These are phyloP conservation scores for Crataegus laevigata DNA, from an alignment of 306 rosid genomes.

Conservation along the genomic window DNA sequence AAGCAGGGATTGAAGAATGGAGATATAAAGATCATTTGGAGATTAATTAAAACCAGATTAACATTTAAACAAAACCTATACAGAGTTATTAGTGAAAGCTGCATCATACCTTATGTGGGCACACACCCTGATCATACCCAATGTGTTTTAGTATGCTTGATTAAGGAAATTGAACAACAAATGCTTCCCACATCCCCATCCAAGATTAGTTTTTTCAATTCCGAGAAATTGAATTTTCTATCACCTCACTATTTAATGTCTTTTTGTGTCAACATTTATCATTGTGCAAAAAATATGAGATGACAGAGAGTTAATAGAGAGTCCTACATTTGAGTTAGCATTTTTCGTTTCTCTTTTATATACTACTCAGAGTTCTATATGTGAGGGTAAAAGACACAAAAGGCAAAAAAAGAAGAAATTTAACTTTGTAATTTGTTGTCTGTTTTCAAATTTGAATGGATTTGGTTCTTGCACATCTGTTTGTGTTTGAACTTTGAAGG, in stretches of 20 bases:
- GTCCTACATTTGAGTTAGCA: too few species aligned
- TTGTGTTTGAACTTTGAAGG: background rate
- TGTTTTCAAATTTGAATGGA: constrained; percentile 13
- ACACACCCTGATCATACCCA: background rate
- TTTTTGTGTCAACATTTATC: too few species aligned
- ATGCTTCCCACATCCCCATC: background rate
- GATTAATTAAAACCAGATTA: background rate
- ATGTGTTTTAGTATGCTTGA: background rate
- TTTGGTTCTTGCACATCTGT: too few species aligned
- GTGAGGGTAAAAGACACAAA: background rate
- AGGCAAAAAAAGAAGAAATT: background rate
- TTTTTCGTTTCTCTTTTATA: too few species aligned
- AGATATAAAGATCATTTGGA: background rate
- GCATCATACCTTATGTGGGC: background rate
- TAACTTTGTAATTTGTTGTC: background rate
- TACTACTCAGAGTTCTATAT: too few species aligned
- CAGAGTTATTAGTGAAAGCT: background rate
- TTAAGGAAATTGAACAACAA: background rate
- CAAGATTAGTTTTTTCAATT: too few species aligned
- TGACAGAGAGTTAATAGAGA: too few species aligned
- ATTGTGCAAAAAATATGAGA: too few species aligned
- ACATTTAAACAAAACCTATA: background rate
- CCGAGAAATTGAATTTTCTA: too few species aligned
- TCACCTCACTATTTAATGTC: too few species aligned
- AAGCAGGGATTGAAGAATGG: background rate